phyloP scores from a whole-genome alignment of 805 yeast species.

The Maudiozyma serrabonitensis region DNA sequence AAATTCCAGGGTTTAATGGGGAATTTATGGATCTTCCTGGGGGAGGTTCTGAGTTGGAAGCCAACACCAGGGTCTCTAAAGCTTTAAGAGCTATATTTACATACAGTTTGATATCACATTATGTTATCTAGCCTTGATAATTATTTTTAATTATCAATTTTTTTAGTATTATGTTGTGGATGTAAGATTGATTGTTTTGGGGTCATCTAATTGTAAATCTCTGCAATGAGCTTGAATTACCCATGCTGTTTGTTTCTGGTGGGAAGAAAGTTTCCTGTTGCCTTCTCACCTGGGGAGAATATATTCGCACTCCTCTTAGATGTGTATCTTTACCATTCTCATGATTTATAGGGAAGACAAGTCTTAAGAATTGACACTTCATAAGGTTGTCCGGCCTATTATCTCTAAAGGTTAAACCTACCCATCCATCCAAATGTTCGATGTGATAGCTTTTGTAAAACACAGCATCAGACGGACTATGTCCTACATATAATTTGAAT shows the following conservation, averaged over 20 bases:
- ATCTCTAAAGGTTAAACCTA: constrained; percentile 19
- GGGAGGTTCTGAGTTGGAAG: too few species aligned
- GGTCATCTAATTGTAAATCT: not conserved
- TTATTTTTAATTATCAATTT: too few species aligned
- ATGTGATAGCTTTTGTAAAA: constrained; percentile 21
- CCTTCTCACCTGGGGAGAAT: constrained; percentile 3
- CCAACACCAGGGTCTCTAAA: too few species aligned
- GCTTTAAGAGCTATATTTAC: too few species aligned
- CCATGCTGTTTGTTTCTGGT: not conserved
- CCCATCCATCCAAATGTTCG: constrained; percentile 26
- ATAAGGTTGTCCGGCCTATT: constrained; percentile 18
- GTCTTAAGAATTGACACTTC: constrained; percentile 23
- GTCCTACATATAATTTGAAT: constrained; percentile 27
- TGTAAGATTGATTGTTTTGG: too few species aligned
- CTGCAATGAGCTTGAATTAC: not conserved
- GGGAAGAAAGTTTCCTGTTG: not conserved
- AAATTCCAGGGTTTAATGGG: too few species aligned
- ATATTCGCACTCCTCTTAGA: constrained; percentile 54
- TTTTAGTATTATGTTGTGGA: too few species aligned
- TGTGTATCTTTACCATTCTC: constrained; percentile 96
- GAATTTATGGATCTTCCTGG: too few species aligned
- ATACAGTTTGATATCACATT: too few species aligned
- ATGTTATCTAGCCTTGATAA: too few species aligned
- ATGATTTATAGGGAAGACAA: constrained; percentile 45
- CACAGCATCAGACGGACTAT: constrained; percentile 20